Evolutionary conservation across 805 yeast genomes (phyloP).

Genomic region (Candida xyloterini): DNA sequence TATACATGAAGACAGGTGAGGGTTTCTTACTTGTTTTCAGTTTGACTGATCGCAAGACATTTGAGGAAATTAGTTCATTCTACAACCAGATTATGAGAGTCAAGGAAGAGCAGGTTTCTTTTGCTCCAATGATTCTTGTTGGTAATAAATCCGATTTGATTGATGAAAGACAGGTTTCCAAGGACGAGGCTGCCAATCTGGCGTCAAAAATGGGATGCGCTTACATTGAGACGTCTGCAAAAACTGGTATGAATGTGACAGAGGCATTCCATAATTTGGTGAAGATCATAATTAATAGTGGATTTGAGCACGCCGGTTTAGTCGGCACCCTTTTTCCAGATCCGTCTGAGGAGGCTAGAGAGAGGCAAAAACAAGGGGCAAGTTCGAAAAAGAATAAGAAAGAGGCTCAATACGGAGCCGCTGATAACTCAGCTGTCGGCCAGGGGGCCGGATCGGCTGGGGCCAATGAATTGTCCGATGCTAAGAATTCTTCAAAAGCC

Average conservation of each 20-base stretch:
- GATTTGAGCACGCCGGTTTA: slow-evolving; percentile 25
- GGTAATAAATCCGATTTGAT: slow-evolving; percentile 73
- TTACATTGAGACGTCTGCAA: slow-evolving; percentile 91
- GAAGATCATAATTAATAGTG: slow-evolving; percentile 30
- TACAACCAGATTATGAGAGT: slow-evolving; percentile 45
- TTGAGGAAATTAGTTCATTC: slow-evolving; percentile 80
- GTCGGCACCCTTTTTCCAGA: slow-evolving; percentile 29
- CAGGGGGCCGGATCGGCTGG: slow-evolving; percentile 3
- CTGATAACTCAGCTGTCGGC: slow-evolving; percentile 6
- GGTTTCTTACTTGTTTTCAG: slow-evolving; percentile 89
- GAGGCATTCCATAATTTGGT: slow-evolving; percentile 37
- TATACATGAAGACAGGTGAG: slow-evolving; percentile 94
- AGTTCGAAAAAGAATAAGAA: slow-evolving; percentile 15
- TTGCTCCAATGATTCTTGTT: slow-evolving; percentile 73
- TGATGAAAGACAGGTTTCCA: slow-evolving; percentile 61
- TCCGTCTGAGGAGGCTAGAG: slow-evolving; percentile 24
- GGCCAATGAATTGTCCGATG: neutral
- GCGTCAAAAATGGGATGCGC: slow-evolving; percentile 67
- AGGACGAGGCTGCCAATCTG: slow-evolving; percentile 55
- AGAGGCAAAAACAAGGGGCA: slow-evolving; percentile 7
- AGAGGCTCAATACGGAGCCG: slow-evolving; percentile 7
- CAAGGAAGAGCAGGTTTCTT: slow-evolving; percentile 47
- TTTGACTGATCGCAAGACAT: slow-evolving; percentile 78
- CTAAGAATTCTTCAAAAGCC: slow-evolving; percentile 3
- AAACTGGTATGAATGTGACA: slow-evolving; percentile 77